These are phyloP conservation scores for Starmerella khaoyaiensis DNA, from an alignment of 805 yeast genomes.

Conservation along the genomic window DNA sequence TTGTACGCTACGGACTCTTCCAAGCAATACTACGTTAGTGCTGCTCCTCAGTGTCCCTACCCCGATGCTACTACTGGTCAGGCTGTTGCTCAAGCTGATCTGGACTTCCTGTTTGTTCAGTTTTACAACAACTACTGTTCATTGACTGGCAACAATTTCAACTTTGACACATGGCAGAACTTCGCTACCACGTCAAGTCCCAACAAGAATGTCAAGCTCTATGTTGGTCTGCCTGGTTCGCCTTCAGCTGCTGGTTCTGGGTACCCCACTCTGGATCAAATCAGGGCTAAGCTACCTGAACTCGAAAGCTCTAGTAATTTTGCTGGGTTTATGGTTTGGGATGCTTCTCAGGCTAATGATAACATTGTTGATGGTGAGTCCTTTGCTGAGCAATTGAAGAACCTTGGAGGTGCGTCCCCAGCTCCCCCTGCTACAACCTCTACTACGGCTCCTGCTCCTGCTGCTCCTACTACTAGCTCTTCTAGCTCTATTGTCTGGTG, in stretches of 20 bases:
- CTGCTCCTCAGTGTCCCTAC: conserved; percentile 86
- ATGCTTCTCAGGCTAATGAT: conserved; percentile 48
- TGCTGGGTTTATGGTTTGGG: conserved; percentile 79
- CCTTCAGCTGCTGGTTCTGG: conserved; percentile 44
- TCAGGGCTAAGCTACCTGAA: conserved; percentile 19
- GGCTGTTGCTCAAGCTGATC: conserved; percentile 48
- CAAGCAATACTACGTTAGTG: conserved; percentile 59
- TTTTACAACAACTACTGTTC: conserved; percentile 79
- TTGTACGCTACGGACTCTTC: conserved; percentile 36
- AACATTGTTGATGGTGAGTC: conserved; percentile 36
- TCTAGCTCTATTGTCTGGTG: background rate
- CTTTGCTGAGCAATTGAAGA: conserved; percentile 36
- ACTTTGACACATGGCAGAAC: conserved; percentile 60
- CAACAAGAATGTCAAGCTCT: conserved; percentile 56
- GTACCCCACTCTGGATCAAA: conserved; percentile 33
- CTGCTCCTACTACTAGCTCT: conserved; percentile 10
- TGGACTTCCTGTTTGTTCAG: conserved; percentile 77
- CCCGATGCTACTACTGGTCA: conserved; percentile 65
- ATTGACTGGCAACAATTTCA: conserved; percentile 33
- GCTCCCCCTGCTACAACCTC: conserved; percentile 12
- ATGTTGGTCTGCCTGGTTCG: conserved; percentile 62
- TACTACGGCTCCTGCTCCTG: conserved; percentile 8
- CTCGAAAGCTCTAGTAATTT: conserved; percentile 34
- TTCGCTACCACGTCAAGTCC: conserved; percentile 48
- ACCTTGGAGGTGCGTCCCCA: conserved; percentile 28